phyloP scores from a whole-genome alignment of 208 protist species.

The Polymyxa betae region DNA sequence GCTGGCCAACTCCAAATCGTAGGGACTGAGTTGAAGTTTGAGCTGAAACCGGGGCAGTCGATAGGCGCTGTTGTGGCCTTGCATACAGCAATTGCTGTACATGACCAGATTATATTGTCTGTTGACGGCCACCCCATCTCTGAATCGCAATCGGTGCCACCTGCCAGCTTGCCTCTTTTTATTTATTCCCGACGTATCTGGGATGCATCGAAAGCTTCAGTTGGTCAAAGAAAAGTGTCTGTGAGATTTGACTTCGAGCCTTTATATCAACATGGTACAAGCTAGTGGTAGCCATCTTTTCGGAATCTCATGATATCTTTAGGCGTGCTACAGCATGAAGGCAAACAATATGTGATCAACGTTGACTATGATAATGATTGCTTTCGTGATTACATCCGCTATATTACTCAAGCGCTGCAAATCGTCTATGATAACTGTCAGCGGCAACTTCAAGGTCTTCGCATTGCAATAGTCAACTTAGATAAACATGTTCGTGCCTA shows the following conservation, averaged over 20 bases:
- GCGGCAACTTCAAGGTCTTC: no score
- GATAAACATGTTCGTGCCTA: no score
- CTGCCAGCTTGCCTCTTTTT: not conserved
- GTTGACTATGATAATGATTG: no score
- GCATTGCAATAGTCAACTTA: no score
- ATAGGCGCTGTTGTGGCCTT: not conserved
- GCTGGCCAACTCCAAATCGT: no score
- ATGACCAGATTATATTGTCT: constrained; percentile 44
- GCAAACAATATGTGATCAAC: not conserved
- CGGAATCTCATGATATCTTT: not conserved
- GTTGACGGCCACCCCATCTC: not conserved
- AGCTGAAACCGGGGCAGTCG: not conserved
- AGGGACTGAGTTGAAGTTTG: not conserved
- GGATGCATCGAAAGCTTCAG: not conserved
- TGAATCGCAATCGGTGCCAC: not conserved
- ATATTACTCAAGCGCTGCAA: no score
- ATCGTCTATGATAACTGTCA: no score
- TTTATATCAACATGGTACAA: not conserved
- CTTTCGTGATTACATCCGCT: no score
- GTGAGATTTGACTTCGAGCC: not conserved
- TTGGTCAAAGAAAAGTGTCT: not conserved
- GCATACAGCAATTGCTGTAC: not conserved
- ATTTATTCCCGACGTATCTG: not conserved
- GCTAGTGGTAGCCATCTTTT: not conserved
- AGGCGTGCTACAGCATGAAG: no score